These are phyloP conservation scores for Penicillium crystallinum DNA, from an alignment of 495 filamentous ascomycete genomes.

Conservation along the genomic window DNA sequence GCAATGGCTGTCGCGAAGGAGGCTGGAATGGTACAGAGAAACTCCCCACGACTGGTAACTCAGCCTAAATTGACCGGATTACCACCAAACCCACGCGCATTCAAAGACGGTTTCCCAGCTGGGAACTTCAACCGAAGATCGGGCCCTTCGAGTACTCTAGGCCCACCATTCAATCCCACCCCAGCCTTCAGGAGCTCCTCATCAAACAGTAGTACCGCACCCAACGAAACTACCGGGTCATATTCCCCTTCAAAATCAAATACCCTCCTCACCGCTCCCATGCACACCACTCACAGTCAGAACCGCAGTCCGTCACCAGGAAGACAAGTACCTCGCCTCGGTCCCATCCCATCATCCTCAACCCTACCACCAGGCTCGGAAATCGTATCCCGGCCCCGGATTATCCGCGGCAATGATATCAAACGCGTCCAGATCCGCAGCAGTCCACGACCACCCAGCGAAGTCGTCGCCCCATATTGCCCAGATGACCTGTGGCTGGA, in stretches of 20 bases:
- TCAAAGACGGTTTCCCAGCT: constrained; percentile 24
- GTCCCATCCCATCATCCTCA: constrained; percentile 3
- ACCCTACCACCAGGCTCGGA: constrained; percentile 19
- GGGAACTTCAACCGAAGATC: constrained; percentile 12
- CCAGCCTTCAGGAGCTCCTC: neutral
- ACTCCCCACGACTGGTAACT: constrained; percentile 4
- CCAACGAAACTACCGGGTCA: constrained; percentile 6
- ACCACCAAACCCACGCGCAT: constrained; percentile 37
- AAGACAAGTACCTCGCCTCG: neutral
- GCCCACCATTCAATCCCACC: neutral
- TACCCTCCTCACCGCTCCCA: constrained; percentile 2
- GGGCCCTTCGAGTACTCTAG: neutral
- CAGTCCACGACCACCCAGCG: constrained; percentile 24
- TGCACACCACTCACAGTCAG: neutral
- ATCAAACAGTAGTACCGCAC: constrained; percentile 9
- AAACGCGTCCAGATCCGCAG: constrained; percentile 32
- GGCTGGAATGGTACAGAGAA: neutral
- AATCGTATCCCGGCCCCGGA: constrained; percentile 31
- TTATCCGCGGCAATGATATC: constrained; percentile 34
- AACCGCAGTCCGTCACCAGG: neutral
- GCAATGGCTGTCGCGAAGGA: neutral
- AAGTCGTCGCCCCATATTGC: constrained; percentile 25
- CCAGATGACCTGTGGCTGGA: constrained; percentile 34
- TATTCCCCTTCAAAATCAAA: neutral
- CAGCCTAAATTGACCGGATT: constrained; percentile 24